A percentile compares a stretch with the other conserved stretches of the same genome.
These are phyloP conservation scores for Fusarium caatingaense DNA, from an alignment of 2,329 filamentous ascomycete genomes.

Conservation along the genomic window DNA sequence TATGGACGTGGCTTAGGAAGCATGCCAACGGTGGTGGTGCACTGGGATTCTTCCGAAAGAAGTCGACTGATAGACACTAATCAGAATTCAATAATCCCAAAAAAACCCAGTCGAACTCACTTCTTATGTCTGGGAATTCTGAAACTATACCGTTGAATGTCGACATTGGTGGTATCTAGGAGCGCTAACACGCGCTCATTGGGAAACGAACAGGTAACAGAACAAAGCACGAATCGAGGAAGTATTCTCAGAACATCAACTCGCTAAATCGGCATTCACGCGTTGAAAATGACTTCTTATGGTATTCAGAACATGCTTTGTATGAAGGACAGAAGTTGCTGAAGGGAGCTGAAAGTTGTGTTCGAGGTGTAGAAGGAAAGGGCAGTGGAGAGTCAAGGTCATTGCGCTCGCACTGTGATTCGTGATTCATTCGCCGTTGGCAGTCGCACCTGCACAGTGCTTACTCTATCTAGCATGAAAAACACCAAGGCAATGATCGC, in stretches of 20 bases:
- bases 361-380: background rate
- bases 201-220: background rate
- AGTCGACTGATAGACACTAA: slow-evolving; percentile 72
- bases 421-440: background rate
- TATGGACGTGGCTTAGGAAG: slow-evolving; percentile 93
- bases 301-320: background rate
- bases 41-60: slow-evolving; percentile 72
- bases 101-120: slow-evolving; percentile 50
- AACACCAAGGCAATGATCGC: background rate
- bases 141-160: slow-evolving; percentile 78
- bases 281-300: background rate
- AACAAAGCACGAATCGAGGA: background rate
- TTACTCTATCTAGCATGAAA: background rate
- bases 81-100: background rate
- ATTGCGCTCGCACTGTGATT: background rate
- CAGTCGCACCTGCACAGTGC: background rate
- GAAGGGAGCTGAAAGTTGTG: background rate
- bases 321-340: background rate
- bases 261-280: background rate
- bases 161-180: slow-evolving; percentile 66
- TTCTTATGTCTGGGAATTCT: slow-evolving; percentile 84
- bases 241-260: background rate
- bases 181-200: background rate
- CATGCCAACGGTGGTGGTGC: slow-evolving; percentile 77
- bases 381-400: background rate